These are phyloP conservation scores for Turnera subulata DNA, from an alignment of 345 rosid species.

Conservation along the genomic window DNA sequence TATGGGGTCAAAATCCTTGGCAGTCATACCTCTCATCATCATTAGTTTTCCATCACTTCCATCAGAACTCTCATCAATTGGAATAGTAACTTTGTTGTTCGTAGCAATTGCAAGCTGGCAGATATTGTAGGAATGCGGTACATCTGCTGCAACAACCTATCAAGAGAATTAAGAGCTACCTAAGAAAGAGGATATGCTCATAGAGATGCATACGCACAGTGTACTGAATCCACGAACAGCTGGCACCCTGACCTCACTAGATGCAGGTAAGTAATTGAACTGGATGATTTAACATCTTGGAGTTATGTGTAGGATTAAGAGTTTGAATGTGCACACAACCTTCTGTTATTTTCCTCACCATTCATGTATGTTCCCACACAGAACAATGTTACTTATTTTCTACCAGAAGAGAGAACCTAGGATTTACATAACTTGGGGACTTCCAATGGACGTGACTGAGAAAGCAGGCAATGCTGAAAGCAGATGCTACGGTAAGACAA, in stretches of 20 bases:
- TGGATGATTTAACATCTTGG: no score
- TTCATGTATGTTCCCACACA: no score
- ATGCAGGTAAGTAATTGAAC: no score
- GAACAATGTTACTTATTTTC: no score
- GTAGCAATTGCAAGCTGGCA: slow-evolving; percentile 61
- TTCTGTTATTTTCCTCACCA: no score
- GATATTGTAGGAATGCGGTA: slow-evolving; percentile 31
- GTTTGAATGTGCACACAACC: no score
- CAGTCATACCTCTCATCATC: slow-evolving; percentile 96
- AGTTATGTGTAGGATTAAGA: no score
- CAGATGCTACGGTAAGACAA: not conserved
- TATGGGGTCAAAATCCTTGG: slow-evolving; percentile 74
- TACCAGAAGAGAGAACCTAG: no score
- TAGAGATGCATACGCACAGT: slow-evolving; percentile 1
- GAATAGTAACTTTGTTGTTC: slow-evolving; percentile 42
- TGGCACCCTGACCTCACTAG: no score
- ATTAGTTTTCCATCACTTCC: slow-evolving; percentile 49
- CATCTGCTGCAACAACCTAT: slow-evolving; percentile 62
- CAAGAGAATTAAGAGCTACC: slow-evolving; percentile 8
- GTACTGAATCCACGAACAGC: not conserved
- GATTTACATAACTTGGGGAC: no score
- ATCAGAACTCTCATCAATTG: slow-evolving; percentile 52
- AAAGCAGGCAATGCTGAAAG: not conserved
- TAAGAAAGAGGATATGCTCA: slow-evolving; percentile 6
- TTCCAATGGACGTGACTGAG: no score